Evolutionary conservation across 345 rosid species (phyloP), one percentile per base, ranked within the genome.

Genomic region (Moricandia arvensis): DNA sequence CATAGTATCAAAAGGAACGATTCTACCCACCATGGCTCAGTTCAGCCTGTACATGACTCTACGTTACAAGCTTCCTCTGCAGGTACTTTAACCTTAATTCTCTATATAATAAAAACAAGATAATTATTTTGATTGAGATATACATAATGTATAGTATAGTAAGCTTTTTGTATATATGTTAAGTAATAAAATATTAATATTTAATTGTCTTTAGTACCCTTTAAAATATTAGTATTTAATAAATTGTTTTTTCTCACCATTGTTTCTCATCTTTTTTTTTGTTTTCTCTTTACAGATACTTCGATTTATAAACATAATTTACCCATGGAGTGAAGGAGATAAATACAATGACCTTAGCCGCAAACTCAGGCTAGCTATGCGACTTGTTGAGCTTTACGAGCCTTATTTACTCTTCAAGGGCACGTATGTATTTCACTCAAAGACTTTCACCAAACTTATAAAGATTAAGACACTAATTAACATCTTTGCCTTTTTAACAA

Each of bases 351-450:
- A 79, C 26, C 54, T 38, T 1, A 68, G 69, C 74, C 81, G 81
- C 3, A 79, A 79, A 26, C 24, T 79, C 80, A 89, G 71, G 8
- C 81, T 80, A n/a, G 91, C 89, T 49, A 80, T 92, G 90, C 82
- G 90, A 60, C 60, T 95, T 31, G 88, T 84, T 12, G 94, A 92
- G 27, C 88, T 95, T 24, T 95, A 95, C 80, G 65, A 84, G 71
- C 96, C 99, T 12, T 95, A 95, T 73, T 82, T 90, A 78, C 90
- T 92, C 91, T 95, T 90, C 88, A 38, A 73, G 57, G 98, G 88
- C 80, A 75, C 89, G 98, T 94, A 91, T 5, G 97, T 86, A 58
- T 37, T 34, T 57, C 33, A 30, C n/a, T 37, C 68, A 24, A 35
- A 59, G 49, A 16, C 63, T 49, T 29, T 59, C 29, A 69, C 38